Evolutionary conservation across 371 early-diverging fungal genomes (phyloP).

Genomic region (Rhizopus arrhizus): DNA sequence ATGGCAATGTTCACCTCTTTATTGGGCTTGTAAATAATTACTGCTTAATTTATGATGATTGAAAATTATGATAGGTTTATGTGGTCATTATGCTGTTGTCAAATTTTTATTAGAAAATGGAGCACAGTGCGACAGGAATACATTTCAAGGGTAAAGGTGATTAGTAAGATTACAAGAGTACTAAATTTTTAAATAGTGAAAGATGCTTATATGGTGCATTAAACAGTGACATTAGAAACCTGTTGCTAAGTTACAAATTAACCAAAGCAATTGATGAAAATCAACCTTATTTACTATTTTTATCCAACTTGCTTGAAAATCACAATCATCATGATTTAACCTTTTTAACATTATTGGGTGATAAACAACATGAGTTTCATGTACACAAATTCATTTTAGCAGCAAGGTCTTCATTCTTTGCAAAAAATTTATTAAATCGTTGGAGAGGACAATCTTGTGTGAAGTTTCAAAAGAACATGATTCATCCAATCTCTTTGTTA

Average conservation of each 20-base stretch:
- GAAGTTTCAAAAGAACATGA: slow-evolving; percentile 22
- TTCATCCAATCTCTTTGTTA: slow-evolving; percentile 34
- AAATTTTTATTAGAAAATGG: slow-evolving; percentile 33
- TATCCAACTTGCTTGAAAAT: slow-evolving; percentile 28
- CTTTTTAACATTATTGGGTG: slow-evolving; percentile 24
- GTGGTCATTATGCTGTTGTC: slow-evolving; percentile 39
- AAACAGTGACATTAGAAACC: slow-evolving; percentile 32
- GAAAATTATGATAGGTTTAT: slow-evolving; percentile 25
- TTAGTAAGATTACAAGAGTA: background rate
- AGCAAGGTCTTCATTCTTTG: slow-evolving; percentile 36
- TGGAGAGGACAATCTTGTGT: slow-evolving; percentile 24
- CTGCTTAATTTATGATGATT: background rate
- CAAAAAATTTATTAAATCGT: slow-evolving; percentile 23
- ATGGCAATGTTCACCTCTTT: slow-evolving; percentile 47
- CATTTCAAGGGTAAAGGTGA: slow-evolving; percentile 40
- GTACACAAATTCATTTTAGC: slow-evolving; percentile 42
- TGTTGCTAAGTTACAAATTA: slow-evolving; percentile 42
- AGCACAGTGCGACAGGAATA: slow-evolving; percentile 44
- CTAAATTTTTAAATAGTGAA: slow-evolving; percentile 17
- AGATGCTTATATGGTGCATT: slow-evolving; percentile 49
- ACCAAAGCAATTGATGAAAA: slow-evolving; percentile 45
- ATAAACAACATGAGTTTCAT: slow-evolving; percentile 24
- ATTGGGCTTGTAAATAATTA: slow-evolving; percentile 40
- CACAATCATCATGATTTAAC: slow-evolving; percentile 36
- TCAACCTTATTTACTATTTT: slow-evolving; percentile 39